phyloP scores from a whole-genome alignment of 2,329 filamentous ascomycete species.

The Nemania sp. region DNA sequence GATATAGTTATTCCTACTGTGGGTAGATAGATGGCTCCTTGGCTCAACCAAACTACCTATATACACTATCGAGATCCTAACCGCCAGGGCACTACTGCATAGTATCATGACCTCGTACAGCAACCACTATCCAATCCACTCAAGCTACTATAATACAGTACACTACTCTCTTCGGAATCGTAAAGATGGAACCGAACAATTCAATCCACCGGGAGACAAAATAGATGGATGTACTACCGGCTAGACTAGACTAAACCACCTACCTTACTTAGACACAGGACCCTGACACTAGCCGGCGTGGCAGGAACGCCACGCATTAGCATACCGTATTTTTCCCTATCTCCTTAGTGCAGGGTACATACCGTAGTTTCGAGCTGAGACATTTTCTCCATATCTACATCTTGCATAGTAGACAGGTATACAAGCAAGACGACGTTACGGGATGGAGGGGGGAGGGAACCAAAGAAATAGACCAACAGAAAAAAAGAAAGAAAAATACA shows the following conservation, averaged over 20 bases:
- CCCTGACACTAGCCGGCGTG: neutral
- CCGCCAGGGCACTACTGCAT: neutral
- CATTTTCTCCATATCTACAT: constrained; percentile 3
- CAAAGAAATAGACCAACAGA: neutral
- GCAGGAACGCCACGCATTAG: constrained; percentile 21
- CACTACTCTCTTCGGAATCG: neutral
- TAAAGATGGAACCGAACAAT: neutral
- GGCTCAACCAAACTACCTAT: neutral
- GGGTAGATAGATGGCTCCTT: neutral
- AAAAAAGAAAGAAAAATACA: neutral
- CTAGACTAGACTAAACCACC: neutral
- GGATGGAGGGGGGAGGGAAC: neutral
- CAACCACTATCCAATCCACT: neutral
- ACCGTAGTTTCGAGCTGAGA: constrained; percentile 11
- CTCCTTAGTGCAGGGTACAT: neutral
- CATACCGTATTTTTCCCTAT: neutral
- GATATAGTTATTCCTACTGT: neutral
- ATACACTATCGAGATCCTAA: neutral
- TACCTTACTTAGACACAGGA: neutral
- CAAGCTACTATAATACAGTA: neutral
- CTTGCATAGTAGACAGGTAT: neutral
- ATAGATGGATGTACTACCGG: neutral
- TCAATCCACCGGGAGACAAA: neutral
- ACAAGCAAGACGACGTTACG: neutral
- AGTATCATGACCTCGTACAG: neutral